Conservation (phyloP, 495 filamentous ascomycete genomes). For the Aspergillus cavernicola region DNA sequence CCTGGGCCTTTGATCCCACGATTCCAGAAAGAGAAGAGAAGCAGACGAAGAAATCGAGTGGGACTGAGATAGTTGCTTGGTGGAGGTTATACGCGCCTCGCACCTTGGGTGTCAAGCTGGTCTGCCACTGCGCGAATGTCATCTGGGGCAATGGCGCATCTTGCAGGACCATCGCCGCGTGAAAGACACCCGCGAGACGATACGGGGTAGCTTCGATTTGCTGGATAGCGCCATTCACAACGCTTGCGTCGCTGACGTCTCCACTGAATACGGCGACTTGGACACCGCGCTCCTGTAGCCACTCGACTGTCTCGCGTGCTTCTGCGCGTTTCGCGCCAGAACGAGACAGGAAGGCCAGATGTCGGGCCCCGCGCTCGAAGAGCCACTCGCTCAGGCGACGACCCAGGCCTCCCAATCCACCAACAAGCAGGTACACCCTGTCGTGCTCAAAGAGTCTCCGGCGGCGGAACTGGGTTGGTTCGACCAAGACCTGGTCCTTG, state of each 20-base stretch:
- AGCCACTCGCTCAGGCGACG: constrained; percentile 54
- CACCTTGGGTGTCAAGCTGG: constrained; percentile 37
- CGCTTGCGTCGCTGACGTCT: constrained; percentile 12
- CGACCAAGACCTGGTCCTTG: too few species aligned
- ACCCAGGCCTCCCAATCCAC: constrained; percentile 57
- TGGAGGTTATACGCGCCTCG: constrained; percentile 54
- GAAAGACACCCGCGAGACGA: constrained; percentile 33
- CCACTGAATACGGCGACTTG: constrained; percentile 29
- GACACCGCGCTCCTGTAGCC: constrained; percentile 22
- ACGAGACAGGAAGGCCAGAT: constrained; percentile 32
- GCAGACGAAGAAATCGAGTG: constrained; percentile 50
- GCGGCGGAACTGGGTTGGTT: too few species aligned
- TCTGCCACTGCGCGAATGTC: constrained; percentile 32
- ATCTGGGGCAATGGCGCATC: constrained; percentile 30
- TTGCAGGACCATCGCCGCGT: constrained; percentile 30
- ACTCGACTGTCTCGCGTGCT: background rate
- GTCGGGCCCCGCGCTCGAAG: constrained; percentile 50
- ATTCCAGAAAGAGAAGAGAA: constrained; percentile 34
- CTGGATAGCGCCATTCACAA: constrained; percentile 13
- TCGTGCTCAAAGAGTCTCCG: background rate
- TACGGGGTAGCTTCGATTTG: background rate
- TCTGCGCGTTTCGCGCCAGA: background rate
- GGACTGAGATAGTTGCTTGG: too few species aligned
- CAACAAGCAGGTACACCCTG: constrained; percentile 37
- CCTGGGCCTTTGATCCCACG: constrained; percentile 22